Evolutionary conservation across 768 basidiomycete genomes (phyloP).

Genomic region (Hygrophorus russula): DNA sequence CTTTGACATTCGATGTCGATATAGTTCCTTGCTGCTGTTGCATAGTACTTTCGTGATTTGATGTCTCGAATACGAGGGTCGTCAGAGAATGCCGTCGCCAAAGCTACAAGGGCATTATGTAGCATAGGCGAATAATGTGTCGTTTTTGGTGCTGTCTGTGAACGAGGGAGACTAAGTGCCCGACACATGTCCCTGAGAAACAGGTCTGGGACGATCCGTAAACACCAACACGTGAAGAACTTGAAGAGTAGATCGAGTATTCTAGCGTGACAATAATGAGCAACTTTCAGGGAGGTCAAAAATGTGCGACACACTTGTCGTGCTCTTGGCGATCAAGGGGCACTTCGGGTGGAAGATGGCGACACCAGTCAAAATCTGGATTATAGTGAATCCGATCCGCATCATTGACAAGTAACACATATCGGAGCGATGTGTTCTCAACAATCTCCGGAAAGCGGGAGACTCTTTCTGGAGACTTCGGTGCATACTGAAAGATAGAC

Average conservation of each 20-base stretch:
- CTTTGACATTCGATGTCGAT: conserved; percentile 34
- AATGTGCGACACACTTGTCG: conserved; percentile 22
- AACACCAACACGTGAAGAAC: conserved; percentile 38
- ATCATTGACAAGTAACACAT: conserved; percentile 31
- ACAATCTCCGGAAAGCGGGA: conserved; percentile 29
- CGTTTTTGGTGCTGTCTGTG: conserved; percentile 29
- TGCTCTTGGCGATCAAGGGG: conserved; percentile 32
- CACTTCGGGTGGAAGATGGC: conserved; percentile 31
- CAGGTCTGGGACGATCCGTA: conserved; percentile 35
- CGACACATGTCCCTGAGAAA: conserved; percentile 42
- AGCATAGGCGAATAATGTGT: conserved; percentile 64
- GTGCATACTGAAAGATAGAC: conserved; percentile 29
- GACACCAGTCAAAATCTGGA: conserved; percentile 38
- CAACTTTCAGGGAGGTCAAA: not conserved
- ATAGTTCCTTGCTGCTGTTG: conserved; percentile 29
- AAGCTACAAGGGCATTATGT: conserved; percentile 51
- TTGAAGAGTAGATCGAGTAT: conserved; percentile 37
- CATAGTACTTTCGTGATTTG: conserved; percentile 30
- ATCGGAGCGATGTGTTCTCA: conserved; percentile 25
- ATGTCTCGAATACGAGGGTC: conserved; percentile 31
- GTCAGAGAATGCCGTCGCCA: conserved; percentile 33
- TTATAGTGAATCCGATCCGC: conserved; percentile 25
- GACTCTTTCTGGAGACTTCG: conserved; percentile 12
- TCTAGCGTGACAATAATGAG: conserved; percentile 12
- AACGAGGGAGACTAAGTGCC: conserved; percentile 24